phyloP scores from a whole-genome alignment of 768 basidiomycete species.

The Daedaleopsis nitida region DNA sequence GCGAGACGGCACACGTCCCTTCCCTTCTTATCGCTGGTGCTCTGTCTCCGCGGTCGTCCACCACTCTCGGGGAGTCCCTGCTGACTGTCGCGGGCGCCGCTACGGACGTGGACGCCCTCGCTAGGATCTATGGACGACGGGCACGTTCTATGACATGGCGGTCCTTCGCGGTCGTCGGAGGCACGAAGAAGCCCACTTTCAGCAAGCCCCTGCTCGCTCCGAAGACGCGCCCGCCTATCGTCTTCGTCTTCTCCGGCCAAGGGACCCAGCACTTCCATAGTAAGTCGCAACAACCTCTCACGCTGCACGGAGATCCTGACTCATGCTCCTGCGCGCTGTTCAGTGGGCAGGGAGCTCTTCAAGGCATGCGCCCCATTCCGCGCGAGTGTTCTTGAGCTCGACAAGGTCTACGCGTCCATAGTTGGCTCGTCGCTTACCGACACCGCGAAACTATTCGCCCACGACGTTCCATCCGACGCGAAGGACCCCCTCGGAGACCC shows the following conservation, averaged over 20 bases:
- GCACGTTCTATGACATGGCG: slow-evolving; percentile 17
- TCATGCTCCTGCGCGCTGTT: not conserved
- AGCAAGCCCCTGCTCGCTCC: slow-evolving; percentile 1
- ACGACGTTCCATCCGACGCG: slow-evolving; percentile 17
- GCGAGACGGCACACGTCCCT: not conserved
- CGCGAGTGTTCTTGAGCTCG: slow-evolving; percentile 40
- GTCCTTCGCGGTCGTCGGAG: slow-evolving; percentile 1
- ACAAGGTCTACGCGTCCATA: slow-evolving; percentile 33
- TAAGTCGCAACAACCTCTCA: slow-evolving; percentile 22
- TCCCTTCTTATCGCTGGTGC: slow-evolving; percentile 11
- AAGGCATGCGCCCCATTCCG: slow-evolving; percentile 38
- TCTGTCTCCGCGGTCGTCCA: slow-evolving; percentile 11
- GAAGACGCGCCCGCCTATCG: slow-evolving; percentile 27
- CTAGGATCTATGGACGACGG: slow-evolving; percentile 7
- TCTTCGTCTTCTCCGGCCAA: slow-evolving; percentile 44
- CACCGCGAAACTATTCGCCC: slow-evolving; percentile 39
- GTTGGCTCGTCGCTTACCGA: slow-evolving; percentile 40
- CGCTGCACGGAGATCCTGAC: too few relatives aligned
- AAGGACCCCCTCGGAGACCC: slow-evolving; percentile 18
- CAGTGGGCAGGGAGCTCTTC: slow-evolving; percentile 43
- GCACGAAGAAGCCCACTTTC: not conserved
- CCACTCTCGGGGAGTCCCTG: not conserved
- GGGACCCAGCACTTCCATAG: slow-evolving; percentile 42
- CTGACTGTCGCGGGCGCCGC: not conserved
- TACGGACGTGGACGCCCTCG: not conserved